Conservation (phyloP, 2,329 filamentous ascomycete genomes). For the Fusarium piperis region DNA sequence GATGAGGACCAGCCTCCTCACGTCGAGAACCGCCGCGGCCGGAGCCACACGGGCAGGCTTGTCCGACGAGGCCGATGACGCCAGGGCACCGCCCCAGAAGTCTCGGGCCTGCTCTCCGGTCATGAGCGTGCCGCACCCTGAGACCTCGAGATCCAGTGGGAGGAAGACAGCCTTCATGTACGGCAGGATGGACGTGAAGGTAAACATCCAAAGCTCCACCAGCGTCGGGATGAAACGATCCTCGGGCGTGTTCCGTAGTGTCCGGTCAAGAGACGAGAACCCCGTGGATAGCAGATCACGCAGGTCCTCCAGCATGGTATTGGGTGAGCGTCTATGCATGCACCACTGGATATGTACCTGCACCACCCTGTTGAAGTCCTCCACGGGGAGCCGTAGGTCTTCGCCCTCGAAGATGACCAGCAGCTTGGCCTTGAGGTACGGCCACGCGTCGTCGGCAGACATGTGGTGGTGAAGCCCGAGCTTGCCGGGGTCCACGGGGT, state of each 20-base stretch:
- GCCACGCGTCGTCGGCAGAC: slow-evolving; percentile 83
- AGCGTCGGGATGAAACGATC: slow-evolving; percentile 89
- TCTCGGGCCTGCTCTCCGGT: slow-evolving; percentile 81
- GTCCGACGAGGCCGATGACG: slow-evolving; percentile 45
- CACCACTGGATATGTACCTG: slow-evolving; percentile 81
- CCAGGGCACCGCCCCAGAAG: slow-evolving; percentile 83
- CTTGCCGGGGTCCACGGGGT: slow-evolving; percentile 64
- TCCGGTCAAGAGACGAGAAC: slow-evolving; percentile 87
- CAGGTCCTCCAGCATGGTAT: slow-evolving; percentile 78
- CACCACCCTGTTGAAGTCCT: slow-evolving; percentile 86
- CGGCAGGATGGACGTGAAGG: slow-evolving; percentile 88
- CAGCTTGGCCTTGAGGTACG: slow-evolving; percentile 78
- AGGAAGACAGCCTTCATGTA: slow-evolving; percentile 97
- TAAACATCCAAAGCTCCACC: slow-evolving; percentile 93
- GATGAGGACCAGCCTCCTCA: slow-evolving; percentile 87
- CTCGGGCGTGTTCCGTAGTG: slow-evolving; percentile 80
- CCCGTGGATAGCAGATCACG: slow-evolving; percentile 81
- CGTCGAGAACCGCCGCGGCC: slow-evolving; percentile 73
- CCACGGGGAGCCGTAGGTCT: slow-evolving; percentile 80
- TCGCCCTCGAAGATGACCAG: slow-evolving; percentile 84
- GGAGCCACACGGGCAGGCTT: slow-evolving; percentile 56
- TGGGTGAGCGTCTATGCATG: slow-evolving; percentile 76
- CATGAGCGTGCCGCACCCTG: slow-evolving; percentile 83
- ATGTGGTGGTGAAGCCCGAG: slow-evolving; percentile 73
- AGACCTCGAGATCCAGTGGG: slow-evolving; percentile 91